Conservation (phyloP, 192 early-diverging fungal species). For the Coemansia asiatica region DNA sequence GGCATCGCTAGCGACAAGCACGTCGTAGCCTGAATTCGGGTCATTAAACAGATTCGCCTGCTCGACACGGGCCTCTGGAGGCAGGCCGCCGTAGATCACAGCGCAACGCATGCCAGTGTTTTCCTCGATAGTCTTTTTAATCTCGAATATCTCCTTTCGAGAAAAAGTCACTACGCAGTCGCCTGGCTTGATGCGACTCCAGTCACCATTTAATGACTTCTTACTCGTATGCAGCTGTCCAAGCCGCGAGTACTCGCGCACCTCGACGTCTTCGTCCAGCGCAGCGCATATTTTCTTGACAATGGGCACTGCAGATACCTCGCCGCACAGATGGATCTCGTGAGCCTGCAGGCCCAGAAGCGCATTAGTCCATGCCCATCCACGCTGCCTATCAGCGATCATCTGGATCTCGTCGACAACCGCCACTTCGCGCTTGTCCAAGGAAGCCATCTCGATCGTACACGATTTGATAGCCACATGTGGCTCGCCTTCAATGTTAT, state of each 20-base stretch:
- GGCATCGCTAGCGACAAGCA: conserved; percentile 93
- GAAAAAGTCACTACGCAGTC: conserved; percentile 94
- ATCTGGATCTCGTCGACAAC: conserved; percentile 99
- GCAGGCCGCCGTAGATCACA: conserved; percentile 89
- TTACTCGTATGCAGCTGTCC: conserved; percentile 62
- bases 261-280: conserved; percentile 78
- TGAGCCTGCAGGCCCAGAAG: conserved; percentile 73
- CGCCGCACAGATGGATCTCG: conserved; percentile 93
- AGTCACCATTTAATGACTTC: conserved; percentile 58
- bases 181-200: conserved; percentile 66
- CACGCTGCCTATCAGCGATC: conserved; percentile 79
- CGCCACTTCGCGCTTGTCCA: conserved; percentile 67
- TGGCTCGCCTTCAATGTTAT: conserved; percentile 17
- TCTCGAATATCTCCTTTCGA: conserved; percentile 71
- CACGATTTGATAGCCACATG: conserved; percentile 62
- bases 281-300: conserved; percentile 69
- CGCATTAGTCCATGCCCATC: conserved; percentile 96
- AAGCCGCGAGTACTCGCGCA: conserved; percentile 76
- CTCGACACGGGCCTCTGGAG: conserved; percentile 87
- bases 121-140: conserved; percentile 77
- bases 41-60: conserved; percentile 94
- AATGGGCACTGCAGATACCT: conserved; percentile 79
- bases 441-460: conserved; percentile 90
- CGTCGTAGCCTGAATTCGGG: conserved; percentile 68
- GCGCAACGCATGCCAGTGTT: conserved; percentile 75